Evolutionary conservation across 1,139 yeast species (phyloP).

Genomic region (Geotrichum citri-aurantii): DNA sequence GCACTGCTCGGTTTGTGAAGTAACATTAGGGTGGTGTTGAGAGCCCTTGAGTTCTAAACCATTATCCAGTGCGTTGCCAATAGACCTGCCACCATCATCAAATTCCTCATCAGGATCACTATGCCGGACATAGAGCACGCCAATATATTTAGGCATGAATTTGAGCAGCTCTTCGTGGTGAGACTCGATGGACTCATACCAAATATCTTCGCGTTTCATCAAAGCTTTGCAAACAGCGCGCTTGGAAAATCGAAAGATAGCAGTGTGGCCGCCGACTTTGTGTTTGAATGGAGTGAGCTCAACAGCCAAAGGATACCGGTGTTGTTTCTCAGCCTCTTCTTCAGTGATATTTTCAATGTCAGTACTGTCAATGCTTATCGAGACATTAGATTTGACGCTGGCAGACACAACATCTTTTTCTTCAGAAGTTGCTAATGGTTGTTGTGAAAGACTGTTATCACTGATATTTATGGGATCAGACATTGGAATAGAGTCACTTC

Average conservation of each 20-base stretch:
- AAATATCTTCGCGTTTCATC: conserved; percentile 79
- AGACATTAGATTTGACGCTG: conserved; percentile 5
- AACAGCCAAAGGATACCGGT: conserved; percentile 46
- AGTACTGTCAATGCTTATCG: conserved; percentile 2
- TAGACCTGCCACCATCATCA: background rate
- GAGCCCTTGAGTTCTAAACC: background rate
- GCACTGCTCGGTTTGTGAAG: conserved; percentile 26
- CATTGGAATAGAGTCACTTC: background rate
- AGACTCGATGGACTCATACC: conserved; percentile 84
- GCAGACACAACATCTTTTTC: background rate
- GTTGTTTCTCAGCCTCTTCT: conserved; percentile 9
- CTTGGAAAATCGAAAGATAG: conserved; percentile 84
- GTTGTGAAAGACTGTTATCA: background rate
- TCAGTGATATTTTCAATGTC: conserved; percentile 5
- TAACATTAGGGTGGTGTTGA: background rate
- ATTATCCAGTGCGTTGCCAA: background rate
- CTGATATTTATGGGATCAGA: background rate
- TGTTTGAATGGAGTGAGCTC: conserved; percentile 84
- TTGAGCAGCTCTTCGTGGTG: conserved; percentile 67
- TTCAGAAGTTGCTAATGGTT: background rate
- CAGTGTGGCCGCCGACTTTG: conserved; percentile 97
- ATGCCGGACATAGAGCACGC: conserved; percentile 87
- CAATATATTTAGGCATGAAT: conserved; percentile 91
- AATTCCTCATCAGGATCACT: conserved; percentile 36
- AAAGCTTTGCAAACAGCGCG: conserved; percentile 94